phyloP scores from a whole-genome alignment of 202 grass and related monocot genomes.

The Elaeis oleifera region DNA sequence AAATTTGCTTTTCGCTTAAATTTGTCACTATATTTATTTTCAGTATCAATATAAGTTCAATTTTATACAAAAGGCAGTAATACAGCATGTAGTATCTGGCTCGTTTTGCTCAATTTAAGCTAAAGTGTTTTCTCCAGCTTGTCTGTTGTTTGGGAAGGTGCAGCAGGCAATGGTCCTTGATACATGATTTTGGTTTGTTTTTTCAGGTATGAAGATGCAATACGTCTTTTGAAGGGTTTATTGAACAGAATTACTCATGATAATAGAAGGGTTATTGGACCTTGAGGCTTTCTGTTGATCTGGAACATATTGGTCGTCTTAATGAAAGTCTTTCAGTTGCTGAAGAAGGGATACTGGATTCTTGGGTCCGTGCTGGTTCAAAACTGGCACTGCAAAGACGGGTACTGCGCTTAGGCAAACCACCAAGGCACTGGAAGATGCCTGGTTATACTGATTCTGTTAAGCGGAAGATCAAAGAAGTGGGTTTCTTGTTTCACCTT shows the following conservation, averaged over 20 bases:
- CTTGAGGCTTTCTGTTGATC: conserved; percentile 79
- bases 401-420: conserved; percentile 69
- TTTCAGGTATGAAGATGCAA: conserved; percentile 82
- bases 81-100: no score
- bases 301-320: conserved; percentile 55
- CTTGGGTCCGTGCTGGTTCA: conserved; percentile 76
- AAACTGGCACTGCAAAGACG: conserved; percentile 68
- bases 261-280: conserved; percentile 72
- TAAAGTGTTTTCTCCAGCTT: no score
- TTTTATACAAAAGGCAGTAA: no score
- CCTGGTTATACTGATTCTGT: conserved; percentile 70
- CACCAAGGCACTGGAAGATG: conserved; percentile 82
- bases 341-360: conserved; percentile 61
- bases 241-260: conserved; percentile 46
- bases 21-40: no score
- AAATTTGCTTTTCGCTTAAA: no score
- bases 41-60: no score
- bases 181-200: neutral
- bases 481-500: conserved; percentile 15
- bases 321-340: conserved; percentile 78
- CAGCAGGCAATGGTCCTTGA: neutral
- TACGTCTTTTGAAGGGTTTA: conserved; percentile 55
- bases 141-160: no score
- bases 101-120: no score
- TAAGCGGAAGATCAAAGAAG: conserved; percentile 65